phyloP scores from a whole-genome alignment of 78 protist species.

The Dictyostelium intermedium region DNA sequence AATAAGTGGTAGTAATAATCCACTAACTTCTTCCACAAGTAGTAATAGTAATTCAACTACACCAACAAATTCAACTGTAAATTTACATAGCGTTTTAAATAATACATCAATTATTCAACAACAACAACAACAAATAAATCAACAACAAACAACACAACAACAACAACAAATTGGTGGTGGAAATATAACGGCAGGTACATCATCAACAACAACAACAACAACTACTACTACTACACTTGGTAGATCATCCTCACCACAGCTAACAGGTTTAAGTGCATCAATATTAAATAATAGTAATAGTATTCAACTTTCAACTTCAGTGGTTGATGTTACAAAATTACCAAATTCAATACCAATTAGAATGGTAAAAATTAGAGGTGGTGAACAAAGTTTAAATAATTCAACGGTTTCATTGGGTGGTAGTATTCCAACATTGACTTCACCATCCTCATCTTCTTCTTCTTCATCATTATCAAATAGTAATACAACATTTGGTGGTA shows the following conservation, averaged over 20 bases:
- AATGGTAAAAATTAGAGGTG: constrained; percentile 1
- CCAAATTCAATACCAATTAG: neutral
- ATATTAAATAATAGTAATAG: neutral
- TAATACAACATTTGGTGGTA: neutral
- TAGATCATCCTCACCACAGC: neutral
- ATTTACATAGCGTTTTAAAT: neutral
- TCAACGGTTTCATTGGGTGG: neutral
- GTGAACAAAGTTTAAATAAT: neutral
- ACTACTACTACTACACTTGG: neutral
- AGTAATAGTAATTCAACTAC: neutral
- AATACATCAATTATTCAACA: neutral
- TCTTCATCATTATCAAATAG: neutral
- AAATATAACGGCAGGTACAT: neutral
- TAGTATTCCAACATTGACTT: neutral
- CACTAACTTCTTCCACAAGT: neutral
- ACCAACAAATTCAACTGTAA: neutral
- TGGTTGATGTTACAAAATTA: constrained; percentile 10
- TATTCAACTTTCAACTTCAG: neutral
- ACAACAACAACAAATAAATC: neutral
- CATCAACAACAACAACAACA: no score
- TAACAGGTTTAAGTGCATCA: neutral
- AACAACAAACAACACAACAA: neutral
- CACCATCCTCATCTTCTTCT: neutral
- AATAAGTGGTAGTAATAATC: neutral
- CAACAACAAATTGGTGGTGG: neutral